Base-by-base conservation (phyloP, 2,329 filamentous ascomycete genomes). In the Sclerotinia minor region DNA sequence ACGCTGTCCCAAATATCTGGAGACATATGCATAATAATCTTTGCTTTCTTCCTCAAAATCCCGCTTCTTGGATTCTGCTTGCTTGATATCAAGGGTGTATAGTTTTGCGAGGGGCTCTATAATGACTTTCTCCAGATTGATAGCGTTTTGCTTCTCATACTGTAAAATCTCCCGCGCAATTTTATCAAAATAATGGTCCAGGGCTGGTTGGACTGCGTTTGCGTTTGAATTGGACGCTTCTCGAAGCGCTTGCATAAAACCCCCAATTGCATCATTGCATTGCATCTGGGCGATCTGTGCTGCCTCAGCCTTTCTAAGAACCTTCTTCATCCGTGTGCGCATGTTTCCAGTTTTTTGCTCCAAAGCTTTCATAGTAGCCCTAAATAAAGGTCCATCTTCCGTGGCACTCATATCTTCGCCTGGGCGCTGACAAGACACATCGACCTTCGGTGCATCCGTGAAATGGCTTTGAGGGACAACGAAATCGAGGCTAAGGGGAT, bases 1-100 rank as follows among this genome's bases (percentile, higher is more conserved):
- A 54, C 94, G 87, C 78, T 98, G 94, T 44, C 95, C 95, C n/a
- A 99, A 86, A 79, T 99, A 99, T 58, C 93, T 89, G 71, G 93
- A 91, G 63, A 98, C 92, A 77, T 97, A 99, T 71, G 91, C 89
- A 79, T 99, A 99, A 80, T 97, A 99, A 77, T 99, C 95, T 78
- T 96, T 95, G 81, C 94, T 98, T 78, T 99, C 95, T 76, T 99
- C 95, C 72, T 99, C 95, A 74, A 99, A 99, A 74, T 98, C 95
- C 72, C 95, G 92, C 80, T 95, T 96, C 82, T 99, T 99, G 52
- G 91, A 85, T 76, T 99, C 95, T 35, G 94, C 96, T 78, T 97
- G 93, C 79, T 99, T 99, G 81, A 99, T 98, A 75, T 99, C 96
- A 71, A 94, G 85, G 70, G 92, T 92, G 79, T 99, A 99, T 19